phyloP scores from a whole-genome alignment of 768 basidiomycete genomes.

The Pleurotus platypus region DNA sequence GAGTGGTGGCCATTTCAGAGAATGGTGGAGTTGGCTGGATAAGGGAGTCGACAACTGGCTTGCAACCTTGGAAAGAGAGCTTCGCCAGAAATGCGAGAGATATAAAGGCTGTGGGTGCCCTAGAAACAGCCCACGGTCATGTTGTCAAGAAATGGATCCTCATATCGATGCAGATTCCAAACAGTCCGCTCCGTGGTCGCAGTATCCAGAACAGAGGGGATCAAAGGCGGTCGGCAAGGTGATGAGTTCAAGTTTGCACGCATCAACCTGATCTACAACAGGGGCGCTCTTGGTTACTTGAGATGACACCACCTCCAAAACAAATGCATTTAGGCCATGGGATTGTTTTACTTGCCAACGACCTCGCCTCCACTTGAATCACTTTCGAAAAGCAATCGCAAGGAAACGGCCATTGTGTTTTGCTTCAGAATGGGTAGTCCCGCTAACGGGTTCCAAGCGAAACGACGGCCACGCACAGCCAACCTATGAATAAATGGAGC shows the following conservation, averaged over 20 bases:
- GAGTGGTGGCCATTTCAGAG: constrained; percentile 52
- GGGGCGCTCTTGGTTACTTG: constrained; percentile 9
- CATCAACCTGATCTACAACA: constrained; percentile 8
- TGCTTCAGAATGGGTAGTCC: background rate
- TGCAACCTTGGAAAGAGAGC: constrained; percentile 16
- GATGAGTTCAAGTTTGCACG: constrained; percentile 24
- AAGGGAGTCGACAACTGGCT: constrained; percentile 13
- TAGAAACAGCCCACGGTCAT: constrained; percentile 57
- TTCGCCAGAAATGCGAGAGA: background rate
- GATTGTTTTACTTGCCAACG: constrained; percentile 2
- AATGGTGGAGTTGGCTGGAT: constrained; percentile 14
- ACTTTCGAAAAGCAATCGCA: background rate
- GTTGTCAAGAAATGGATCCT: constrained; percentile 46
- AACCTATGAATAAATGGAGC: background rate
- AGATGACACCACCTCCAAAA: background rate
- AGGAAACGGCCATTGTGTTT: background rate
- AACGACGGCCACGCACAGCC: background rate
- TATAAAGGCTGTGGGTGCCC: constrained; percentile 24
- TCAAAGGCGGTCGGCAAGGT: constrained; percentile 63
- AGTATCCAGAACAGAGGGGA: constrained; percentile 36
- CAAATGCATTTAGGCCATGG: background rate
- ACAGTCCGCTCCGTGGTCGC: constrained; percentile 32
- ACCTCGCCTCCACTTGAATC: background rate
- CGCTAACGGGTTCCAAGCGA: background rate
- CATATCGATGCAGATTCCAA: constrained; percentile 29